Percentiles rank a stretch among this genome's conserved stretches.
Evolutionary conservation across 2,329 filamentous ascomycete genomes (phyloP).

Genomic region (Plenodomus biglobosus): DNA sequence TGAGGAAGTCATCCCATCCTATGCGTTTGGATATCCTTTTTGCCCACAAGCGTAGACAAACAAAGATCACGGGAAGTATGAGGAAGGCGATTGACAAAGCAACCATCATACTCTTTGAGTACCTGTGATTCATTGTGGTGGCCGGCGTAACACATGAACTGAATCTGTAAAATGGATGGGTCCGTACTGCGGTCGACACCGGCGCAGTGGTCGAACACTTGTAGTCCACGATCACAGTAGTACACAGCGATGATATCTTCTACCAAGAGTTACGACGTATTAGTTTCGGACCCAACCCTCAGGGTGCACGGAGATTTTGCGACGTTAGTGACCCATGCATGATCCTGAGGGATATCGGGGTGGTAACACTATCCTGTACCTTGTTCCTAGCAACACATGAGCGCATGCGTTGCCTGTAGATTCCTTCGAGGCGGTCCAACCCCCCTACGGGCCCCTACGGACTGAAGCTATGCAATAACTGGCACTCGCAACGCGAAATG

Average conservation of each 20-base stretch:
- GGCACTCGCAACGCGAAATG: no score
- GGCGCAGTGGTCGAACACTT: not conserved
- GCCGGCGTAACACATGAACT: not conserved
- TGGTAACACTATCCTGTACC: not conserved
- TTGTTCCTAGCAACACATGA: not conserved
- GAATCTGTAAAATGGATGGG: not conserved
- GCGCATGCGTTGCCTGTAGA: not conserved
- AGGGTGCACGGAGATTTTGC: not conserved
- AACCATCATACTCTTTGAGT: slow-evolving; percentile 26
- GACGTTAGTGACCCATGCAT: not conserved
- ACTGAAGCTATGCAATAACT: no score
- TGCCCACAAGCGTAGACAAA: slow-evolving; percentile 26
- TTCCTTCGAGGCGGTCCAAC: not conserved
- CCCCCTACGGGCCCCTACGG: no score
- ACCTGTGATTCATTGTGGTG: slow-evolving; percentile 23
- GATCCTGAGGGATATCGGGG: not conserved
- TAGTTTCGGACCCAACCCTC: not conserved
- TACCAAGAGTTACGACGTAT: not conserved
- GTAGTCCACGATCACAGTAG: not conserved
- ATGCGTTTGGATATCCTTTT: slow-evolving; percentile 22
- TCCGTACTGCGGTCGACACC: not conserved
- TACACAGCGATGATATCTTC: not conserved
- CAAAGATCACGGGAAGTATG: slow-evolving; percentile 18
- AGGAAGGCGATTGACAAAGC: slow-evolving; percentile 21
- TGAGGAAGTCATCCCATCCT: slow-evolving; percentile 26